Evolutionary conservation across 2,329 filamentous ascomycete genomes (phyloP).

Genomic region (Pezicula rhizophila): DNA sequence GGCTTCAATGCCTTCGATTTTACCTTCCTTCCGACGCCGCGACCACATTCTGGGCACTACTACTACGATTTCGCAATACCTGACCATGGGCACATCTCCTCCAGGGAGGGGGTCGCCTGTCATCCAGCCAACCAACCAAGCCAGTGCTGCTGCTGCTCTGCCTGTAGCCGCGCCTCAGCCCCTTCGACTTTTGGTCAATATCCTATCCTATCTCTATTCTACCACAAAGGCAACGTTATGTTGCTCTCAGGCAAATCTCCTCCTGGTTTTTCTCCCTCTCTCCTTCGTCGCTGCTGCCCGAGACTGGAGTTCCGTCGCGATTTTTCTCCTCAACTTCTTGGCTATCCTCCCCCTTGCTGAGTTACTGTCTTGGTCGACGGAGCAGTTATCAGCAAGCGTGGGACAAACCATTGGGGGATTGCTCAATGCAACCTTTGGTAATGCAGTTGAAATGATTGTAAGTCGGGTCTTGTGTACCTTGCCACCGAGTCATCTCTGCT

Average conservation of each 20-base stretch:
- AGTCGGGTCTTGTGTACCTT: constrained; percentile 8
- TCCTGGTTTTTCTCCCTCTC: constrained; percentile 71
- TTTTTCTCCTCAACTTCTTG: constrained; percentile 54
- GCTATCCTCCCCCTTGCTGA: constrained; percentile 51
- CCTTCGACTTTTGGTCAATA: too few relatives aligned
- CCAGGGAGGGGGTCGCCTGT: too few relatives aligned
- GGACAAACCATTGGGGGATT: constrained; percentile 52
- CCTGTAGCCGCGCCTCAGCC: too few relatives aligned
- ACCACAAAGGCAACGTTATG: constrained; percentile 27
- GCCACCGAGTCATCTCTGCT: neutral
- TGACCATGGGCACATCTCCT: too few relatives aligned
- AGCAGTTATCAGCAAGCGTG: constrained; percentile 48
- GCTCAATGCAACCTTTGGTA: constrained; percentile 42
- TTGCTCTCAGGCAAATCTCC: constrained; percentile 59
- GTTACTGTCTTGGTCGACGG: constrained; percentile 50
- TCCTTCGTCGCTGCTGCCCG: constrained; percentile 61
- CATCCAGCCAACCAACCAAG: too few relatives aligned
- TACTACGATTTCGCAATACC: too few relatives aligned
- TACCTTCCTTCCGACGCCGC: too few relatives aligned
- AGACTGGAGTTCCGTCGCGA: constrained; percentile 42
- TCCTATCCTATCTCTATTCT: too few relatives aligned
- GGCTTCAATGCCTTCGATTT: too few relatives aligned
- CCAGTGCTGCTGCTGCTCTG: too few relatives aligned
- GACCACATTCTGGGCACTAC: too few relatives aligned
- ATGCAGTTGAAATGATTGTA: constrained; percentile 54